These are phyloP conservation scores for Tylopilus plumbeoviolaceoides DNA, from an alignment of 768 basidiomycete genomes.

Conservation along the genomic window DNA sequence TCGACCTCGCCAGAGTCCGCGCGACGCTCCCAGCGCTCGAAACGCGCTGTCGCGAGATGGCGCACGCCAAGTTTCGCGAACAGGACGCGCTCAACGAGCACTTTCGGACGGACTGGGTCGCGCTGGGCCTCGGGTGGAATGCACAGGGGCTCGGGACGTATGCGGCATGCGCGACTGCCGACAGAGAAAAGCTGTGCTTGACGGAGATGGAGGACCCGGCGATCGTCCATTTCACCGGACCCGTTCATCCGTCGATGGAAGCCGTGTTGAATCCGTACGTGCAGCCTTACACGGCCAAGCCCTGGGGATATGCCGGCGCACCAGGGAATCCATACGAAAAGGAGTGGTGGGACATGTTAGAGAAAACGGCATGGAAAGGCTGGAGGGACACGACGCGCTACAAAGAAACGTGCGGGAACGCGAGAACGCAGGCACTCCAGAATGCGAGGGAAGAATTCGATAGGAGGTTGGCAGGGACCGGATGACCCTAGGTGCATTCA, in stretches of 20 bases:
- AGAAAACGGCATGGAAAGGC: conserved; percentile 42
- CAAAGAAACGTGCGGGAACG: conserved; percentile 14
- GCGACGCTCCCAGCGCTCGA: conserved; percentile 23
- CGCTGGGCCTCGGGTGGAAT: conserved; percentile 46
- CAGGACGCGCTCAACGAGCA: conserved; percentile 51
- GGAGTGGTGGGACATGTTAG: conserved; percentile 45
- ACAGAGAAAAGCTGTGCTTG: conserved; percentile 34
- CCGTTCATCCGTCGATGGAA: conserved; percentile 43
- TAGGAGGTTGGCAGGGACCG: neutral
- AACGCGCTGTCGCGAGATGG: conserved; percentile 24
- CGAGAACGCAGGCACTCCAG: conserved; percentile 6
- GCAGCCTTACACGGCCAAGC: conserved; percentile 53
- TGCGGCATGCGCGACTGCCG: conserved; percentile 31
- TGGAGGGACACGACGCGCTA: conserved; percentile 26
- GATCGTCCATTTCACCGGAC: conserved; percentile 59
- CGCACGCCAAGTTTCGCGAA: conserved; percentile 35
- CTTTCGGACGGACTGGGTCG: conserved; percentile 42
- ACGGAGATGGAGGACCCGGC: conserved; percentile 36
- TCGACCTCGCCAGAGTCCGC: conserved; percentile 44
- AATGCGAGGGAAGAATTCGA: conserved; percentile 8
- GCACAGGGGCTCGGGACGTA: conserved; percentile 58
- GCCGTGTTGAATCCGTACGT: conserved; percentile 47
- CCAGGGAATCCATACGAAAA: conserved; percentile 46
- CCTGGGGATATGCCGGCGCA: conserved; percentile 53
- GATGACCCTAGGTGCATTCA: neutral